A percentile compares a stretch with the other conserved stretches of the same genome.
phyloP scores from a whole-genome alignment of 257 asterid genomes.

The Salvia miltiorrhiza region DNA sequence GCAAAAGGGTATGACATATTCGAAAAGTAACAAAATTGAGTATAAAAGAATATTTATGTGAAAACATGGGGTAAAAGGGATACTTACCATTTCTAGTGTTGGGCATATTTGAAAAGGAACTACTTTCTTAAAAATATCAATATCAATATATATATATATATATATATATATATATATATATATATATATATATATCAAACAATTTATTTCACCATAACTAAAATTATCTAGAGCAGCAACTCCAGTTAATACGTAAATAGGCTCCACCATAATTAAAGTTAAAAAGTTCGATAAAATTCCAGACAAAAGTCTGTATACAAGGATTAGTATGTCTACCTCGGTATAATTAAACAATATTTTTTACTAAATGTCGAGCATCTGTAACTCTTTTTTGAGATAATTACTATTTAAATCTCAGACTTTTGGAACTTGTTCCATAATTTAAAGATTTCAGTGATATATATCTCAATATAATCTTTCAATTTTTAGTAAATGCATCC shows the following conservation, averaged over 20 bases:
- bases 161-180: too few relatives aligned
- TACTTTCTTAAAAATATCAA: neutral
- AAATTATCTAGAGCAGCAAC: neutral
- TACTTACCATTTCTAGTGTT: neutral
- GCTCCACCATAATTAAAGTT: neutral
- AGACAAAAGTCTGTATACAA: neutral
- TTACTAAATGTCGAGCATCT: neutral
- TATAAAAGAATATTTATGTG: neutral
- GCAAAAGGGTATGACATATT: neutral
- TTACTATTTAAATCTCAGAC: too few relatives aligned
- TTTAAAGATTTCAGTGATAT: too few relatives aligned
- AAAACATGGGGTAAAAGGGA: neutral
- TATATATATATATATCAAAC: too few relatives aligned
- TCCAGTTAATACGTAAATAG: neutral
- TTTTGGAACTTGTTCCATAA: too few relatives aligned
- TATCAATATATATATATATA: too few relatives aligned
- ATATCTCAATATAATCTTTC: too few relatives aligned
- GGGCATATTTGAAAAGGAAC: neutral
- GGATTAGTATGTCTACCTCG: neutral
- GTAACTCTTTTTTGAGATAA: too few relatives aligned
- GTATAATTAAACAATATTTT: neutral
- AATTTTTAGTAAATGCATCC: too few relatives aligned
- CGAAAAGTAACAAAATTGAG: neutral
- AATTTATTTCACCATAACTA: neutral
- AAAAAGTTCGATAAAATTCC: neutral